Evolutionary conservation across 805 yeast species (phyloP).

Genomic region (Lipomyces yamanashiensis): DNA sequence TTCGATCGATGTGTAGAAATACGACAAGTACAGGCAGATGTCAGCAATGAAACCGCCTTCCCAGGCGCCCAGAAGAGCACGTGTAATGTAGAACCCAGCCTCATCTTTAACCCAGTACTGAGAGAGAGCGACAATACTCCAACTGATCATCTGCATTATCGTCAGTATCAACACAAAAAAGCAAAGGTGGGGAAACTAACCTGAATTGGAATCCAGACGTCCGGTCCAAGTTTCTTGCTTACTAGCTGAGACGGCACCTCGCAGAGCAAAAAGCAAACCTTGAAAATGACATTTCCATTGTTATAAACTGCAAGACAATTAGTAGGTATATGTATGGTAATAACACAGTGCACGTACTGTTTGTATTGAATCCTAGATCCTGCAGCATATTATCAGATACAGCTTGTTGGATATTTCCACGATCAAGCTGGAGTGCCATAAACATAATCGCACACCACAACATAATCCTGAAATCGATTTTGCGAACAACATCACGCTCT

Average conservation of each 20-base stretch:
- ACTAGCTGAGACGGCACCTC: slow-evolving; percentile 71
- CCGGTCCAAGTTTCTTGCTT: slow-evolving; percentile 68
- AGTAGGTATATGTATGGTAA: not conserved
- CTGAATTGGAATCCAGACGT: slow-evolving; percentile 64
- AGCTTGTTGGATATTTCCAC: slow-evolving; percentile 61
- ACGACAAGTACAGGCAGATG: slow-evolving; percentile 61
- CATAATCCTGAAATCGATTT: slow-evolving; percentile 59
- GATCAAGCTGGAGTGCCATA: slow-evolving; percentile 60
- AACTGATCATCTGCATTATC: slow-evolving; percentile 48
- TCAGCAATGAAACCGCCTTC: slow-evolving; percentile 73
- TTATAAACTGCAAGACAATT: slow-evolving; percentile 13
- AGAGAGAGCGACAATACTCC: slow-evolving; percentile 60
- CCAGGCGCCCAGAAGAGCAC: slow-evolving; percentile 59
- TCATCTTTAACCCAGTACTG: slow-evolving; percentile 53
- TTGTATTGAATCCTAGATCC: slow-evolving; percentile 58
- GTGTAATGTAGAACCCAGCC: slow-evolving; percentile 52
- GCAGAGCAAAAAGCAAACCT: slow-evolving; percentile 57
- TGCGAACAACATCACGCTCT: slow-evolving; percentile 54
- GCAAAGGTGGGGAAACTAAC: slow-evolving; percentile 42
- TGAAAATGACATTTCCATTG: slow-evolving; percentile 52
- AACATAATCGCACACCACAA: slow-evolving; percentile 61
- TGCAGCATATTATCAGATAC: slow-evolving; percentile 57
- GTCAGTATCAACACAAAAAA: not conserved
- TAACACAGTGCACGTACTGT: slow-evolving; percentile 39
- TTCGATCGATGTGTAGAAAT: slow-evolving; percentile 63